Conservation (phyloP, 495 filamentous ascomycete species). For the Beverwykella pulmonaria region DNA sequence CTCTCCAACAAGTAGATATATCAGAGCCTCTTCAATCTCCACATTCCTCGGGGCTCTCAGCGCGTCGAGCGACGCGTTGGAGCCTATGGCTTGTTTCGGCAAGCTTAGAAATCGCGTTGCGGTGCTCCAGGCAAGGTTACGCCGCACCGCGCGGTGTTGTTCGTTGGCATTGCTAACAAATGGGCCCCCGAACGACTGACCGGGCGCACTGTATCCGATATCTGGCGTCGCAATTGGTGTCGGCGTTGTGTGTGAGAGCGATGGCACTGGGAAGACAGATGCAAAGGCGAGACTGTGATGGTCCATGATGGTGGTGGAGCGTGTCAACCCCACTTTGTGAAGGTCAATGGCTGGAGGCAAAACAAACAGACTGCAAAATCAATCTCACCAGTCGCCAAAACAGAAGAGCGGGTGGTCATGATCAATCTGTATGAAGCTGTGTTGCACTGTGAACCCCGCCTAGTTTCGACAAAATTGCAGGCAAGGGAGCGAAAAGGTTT, state of each 20-base stretch:
- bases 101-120: constrained; percentile 43
- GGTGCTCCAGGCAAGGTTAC: constrained; percentile 46
- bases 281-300: constrained; percentile 36
- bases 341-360: neutral
- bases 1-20: constrained; percentile 34
- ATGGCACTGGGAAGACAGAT: constrained; percentile 39
- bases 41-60: constrained; percentile 4
- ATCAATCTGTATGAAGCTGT: neutral
- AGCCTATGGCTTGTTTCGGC: constrained; percentile 5
- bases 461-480: neutral
- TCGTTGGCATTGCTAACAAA: constrained; percentile 13
- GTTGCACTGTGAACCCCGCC: no score
- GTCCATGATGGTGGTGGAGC: constrained; percentile 26
- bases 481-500: no score
- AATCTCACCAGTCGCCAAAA: neutral
- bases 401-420: neutral
- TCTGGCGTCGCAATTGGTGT: constrained; percentile 45
- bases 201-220: constrained; percentile 41
- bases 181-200: constrained; percentile 42
- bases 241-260: constrained; percentile 42
- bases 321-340: constrained; percentile 10
- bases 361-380: neutral
- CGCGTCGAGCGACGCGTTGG: constrained; percentile 1
- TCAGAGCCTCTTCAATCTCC: constrained; percentile 31
- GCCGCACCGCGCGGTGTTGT: constrained; percentile 33